A percentile compares a stretch with the other conserved stretches of the same genome.
Conservation (phyloP, 345 rosid species). For the Sonneratia alba region DNA sequence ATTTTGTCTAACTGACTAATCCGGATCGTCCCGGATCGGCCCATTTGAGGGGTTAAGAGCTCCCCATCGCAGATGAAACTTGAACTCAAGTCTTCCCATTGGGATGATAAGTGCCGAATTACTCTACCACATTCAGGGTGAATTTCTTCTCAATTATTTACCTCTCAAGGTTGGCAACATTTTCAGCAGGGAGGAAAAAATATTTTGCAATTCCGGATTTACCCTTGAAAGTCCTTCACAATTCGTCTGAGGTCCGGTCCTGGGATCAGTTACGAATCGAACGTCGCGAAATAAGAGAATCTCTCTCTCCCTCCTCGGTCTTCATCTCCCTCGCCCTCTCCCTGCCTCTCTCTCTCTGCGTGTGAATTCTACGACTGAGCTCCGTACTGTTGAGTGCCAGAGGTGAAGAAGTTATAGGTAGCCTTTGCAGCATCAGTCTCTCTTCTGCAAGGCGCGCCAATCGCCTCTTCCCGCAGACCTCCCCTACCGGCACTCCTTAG, state of each 20-base stretch:
- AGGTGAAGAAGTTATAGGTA: neutral
- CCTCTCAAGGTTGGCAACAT: too few relatives aligned
- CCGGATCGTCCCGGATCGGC: too few relatives aligned
- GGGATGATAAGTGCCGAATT: too few relatives aligned
- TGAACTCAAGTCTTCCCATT: too few relatives aligned
- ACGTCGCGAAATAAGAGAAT: neutral
- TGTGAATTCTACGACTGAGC: neutral
- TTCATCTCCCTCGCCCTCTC: neutral
- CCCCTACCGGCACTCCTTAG: neutral
- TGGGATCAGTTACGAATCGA: conserved; percentile 15
- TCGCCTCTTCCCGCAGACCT: neutral
- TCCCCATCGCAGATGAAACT: too few relatives aligned
- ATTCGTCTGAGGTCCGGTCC: neutral
- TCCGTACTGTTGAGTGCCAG: neutral
- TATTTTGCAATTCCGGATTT: neutral
- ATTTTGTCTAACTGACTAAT: too few relatives aligned
- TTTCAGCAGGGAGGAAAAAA: too few relatives aligned
- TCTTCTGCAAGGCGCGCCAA: neutral
- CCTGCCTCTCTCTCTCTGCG: neutral
- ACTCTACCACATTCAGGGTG: too few relatives aligned
- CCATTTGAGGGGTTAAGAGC: too few relatives aligned
- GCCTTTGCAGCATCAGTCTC: neutral
- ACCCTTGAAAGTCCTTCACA: neutral
- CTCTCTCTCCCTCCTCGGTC: neutral
- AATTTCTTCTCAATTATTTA: too few relatives aligned